Evolutionary conservation across 148 eudicot genomes (phyloP).

Genomic region (Rhododendron ovatum): DNA sequence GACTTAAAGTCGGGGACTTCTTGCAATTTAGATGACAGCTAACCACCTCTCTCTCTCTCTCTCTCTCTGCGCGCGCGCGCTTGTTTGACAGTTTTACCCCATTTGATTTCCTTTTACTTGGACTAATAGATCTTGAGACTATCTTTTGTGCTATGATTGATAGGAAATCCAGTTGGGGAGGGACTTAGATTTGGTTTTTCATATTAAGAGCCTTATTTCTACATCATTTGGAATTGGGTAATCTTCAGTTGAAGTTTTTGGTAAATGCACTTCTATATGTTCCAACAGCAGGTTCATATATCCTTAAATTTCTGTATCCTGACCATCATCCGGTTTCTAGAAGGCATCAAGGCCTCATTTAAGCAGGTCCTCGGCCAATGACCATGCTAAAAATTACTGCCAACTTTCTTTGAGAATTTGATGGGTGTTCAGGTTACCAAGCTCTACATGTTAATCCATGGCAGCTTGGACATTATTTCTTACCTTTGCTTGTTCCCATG

Average conservation of each 20-base stretch:
- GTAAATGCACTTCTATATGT: background rate
- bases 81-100: background rate
- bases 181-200: background rate
- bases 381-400: background rate
- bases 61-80: background rate
- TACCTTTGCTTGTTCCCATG: background rate
- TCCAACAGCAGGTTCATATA: background rate
- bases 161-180: background rate
- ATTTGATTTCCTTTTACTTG: background rate
- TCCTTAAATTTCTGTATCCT: background rate
- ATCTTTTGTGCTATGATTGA: background rate
- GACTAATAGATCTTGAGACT: background rate
- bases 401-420: background rate
- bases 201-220: background rate
- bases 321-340: background rate
- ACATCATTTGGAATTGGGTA: background rate
- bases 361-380: background rate
- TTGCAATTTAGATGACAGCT: background rate
- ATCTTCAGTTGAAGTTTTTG: background rate
- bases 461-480: background rate
- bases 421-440: background rate
- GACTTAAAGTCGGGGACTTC: background rate
- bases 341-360: constrained; percentile 1
- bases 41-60: background rate
- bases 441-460: background rate